Percentiles rank a stretch among this genome's conserved stretches.
phyloP scores from a whole-genome alignment of 345 rosid genomes.

The Salix exigua region DNA sequence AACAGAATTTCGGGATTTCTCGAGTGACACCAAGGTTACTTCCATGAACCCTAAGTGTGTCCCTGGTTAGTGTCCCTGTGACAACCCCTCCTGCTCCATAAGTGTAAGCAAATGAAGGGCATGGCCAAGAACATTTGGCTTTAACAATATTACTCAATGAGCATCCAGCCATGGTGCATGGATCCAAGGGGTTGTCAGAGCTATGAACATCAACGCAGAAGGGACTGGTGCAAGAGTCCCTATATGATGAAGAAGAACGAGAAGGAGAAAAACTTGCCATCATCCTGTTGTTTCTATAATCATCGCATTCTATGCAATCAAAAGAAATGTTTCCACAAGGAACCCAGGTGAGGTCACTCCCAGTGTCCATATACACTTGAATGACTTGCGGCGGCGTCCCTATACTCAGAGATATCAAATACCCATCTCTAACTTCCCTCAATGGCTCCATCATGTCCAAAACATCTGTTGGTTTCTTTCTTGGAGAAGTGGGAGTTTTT shows the following conservation, averaged over 20 bases:
- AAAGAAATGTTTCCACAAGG: constrained; percentile 77
- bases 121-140: constrained; percentile 57
- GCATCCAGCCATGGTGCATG: constrained; percentile 68
- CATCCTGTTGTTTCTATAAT: constrained; percentile 40
- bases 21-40: constrained; percentile 17
- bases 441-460: constrained; percentile 47
- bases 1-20: constrained; percentile 55
- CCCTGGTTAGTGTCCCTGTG: constrained; percentile 58
- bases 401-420: constrained; percentile 55
- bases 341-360: constrained; percentile 90
- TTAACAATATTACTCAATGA: constrained; percentile 53
- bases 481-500: constrained; percentile 22
- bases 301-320: constrained; percentile 70
- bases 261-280: constrained; percentile 55
- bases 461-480: constrained; percentile 25
- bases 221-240: constrained; percentile 56
- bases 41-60: constrained; percentile 54
- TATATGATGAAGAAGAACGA: constrained; percentile 47
- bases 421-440: constrained; percentile 72
- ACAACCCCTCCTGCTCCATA: constrained; percentile 72
- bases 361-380: constrained; percentile 81
- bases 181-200: constrained; percentile 68
- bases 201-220: constrained; percentile 62
- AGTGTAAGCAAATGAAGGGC: constrained; percentile 83
- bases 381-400: constrained; percentile 78